Base-by-base conservation (phyloP, 345 rosid species). In the Acer saccharum region DNA sequence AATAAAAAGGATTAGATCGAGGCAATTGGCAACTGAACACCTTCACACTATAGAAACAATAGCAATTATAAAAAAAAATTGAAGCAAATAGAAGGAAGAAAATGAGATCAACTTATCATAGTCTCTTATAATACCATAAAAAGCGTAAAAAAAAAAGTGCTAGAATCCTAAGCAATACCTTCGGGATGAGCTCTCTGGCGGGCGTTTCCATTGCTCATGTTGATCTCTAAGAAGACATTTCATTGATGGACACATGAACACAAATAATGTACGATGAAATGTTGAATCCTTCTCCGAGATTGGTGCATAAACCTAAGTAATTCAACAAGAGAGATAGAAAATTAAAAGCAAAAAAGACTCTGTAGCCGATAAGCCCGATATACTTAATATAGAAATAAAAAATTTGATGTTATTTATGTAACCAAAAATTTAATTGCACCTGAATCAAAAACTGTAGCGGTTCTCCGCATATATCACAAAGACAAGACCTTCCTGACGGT, bases 371-470 rank as follows among this genome's bases (percentile, higher is more conserved):
- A 29, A 29, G 32, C 32, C 61, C 2, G 62, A 5, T 20, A 57
- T 7, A 57, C 62, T 16, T 57, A 1, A 58, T 58, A 58, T 1
- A 20, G 0, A 20, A 60, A 18, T 43, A 3, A 14, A 10, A 46
- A 46, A 1, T 10, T 46, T 21, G 10, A 46, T 46, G 0, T 2
- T 21, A 18, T 29, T 7, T 18, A 2, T 62, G 39, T 0, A 29
- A 48, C 11, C 39, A 21, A 8, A 46, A 7, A 32, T 41, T 11
- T n/a, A 62, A 23, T 18, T 11, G 20, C n/a, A 96, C 99, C 90
- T 96, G 99, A 75, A 94, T 90, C 75, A 94, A 75, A 83, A 96
- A 96, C 54, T 94, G 95, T 71, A 92, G 63, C n/a, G 97, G 97
- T 43, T 90, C 84, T 81, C 90, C 95, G 75, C 99, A 96, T 23